Base-by-base conservation (phyloP, 108 stramenopile species). In the Epipyxis sp. region DNA sequence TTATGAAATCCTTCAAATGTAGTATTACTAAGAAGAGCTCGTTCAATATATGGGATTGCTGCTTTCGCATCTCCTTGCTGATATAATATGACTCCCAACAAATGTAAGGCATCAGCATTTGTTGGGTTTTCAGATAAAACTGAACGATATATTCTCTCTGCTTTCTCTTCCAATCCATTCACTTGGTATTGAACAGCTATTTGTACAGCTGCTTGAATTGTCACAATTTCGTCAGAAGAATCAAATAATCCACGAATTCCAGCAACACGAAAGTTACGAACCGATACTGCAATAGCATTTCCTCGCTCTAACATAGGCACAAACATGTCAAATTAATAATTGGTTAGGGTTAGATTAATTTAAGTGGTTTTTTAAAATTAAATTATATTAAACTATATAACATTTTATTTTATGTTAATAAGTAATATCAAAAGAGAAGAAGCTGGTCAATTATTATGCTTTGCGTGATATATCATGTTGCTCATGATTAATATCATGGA, bases 61-160 rank as follows among this genome's bases (percentile, higher is more conserved):
- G 27, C 3, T 37, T 32, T 6, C 6, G 25, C 10, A 37, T 65
- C 61, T 3, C 25, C 25, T 65, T 65, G 20, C 34, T 65, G 20
- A 32, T 65, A 65, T 6, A 35, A 65, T 32, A 65, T 13, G 34
- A 37, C 25, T 32, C 61, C 61, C 34, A 65, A 35, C 6, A 35
- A 6, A 37, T 65, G 61, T 65, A 65, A 65, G 3, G 61, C 61
- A 35, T 65, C 34, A 35, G 61, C 34, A 65, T 65, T 3, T 6
- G 35, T 35, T 35, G 61, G 61, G 6, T 35, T 65, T 65, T 65
- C 61, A 35, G 3, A 10, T 32, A 65, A 37, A 32, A 65, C 34
- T 35, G 61, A 65, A 10, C 61, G 61, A 25, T 65, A 65, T 16
- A 65, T 65, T 32, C 34, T 37, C 34, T 65, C 61, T 6, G 61